These are phyloP conservation scores for Hymenotorrendiella dingleyae DNA, from an alignment of 2,329 filamentous ascomycete species.

Conservation along the genomic window DNA sequence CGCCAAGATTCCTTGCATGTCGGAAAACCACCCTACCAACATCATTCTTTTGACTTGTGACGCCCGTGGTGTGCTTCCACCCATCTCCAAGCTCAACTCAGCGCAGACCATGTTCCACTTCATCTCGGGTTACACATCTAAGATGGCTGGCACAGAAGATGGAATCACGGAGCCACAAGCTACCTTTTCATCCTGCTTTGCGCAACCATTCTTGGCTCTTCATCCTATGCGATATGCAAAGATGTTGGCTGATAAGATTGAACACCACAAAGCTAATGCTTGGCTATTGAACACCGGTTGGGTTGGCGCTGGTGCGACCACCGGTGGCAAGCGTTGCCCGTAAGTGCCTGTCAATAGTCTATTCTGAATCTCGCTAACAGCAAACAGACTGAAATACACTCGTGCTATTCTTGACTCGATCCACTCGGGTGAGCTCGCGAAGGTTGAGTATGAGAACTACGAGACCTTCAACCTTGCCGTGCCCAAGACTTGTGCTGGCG, in stretches of 20 bases:
- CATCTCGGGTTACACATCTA: constrained; percentile 99
- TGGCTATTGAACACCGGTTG: constrained; percentile 99
- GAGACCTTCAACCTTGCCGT: constrained; percentile 94
- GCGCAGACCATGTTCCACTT: constrained; percentile 99
- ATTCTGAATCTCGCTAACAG: constrained; percentile 10
- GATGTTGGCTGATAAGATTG: constrained; percentile 98
- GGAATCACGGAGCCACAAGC: constrained; percentile 95
- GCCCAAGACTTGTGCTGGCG: constrained; percentile 84
- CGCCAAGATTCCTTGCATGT: constrained; percentile 96
- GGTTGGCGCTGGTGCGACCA: constrained; percentile 86
- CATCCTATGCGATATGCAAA: constrained; percentile 98
- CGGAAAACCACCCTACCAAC: constrained; percentile 83
- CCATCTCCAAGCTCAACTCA: constrained; percentile 92
- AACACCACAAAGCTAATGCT: constrained; percentile 88
- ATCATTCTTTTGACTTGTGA: constrained; percentile 98
- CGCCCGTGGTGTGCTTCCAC: constrained; percentile 91
- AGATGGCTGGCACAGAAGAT: constrained; percentile 99
- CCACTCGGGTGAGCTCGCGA: constrained; percentile 91
- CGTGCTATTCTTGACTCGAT: constrained; percentile 97
- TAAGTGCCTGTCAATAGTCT: constrained; percentile 18
- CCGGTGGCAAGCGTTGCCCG: constrained; percentile 93
- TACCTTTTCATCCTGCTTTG: constrained; percentile 98
- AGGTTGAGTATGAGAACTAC: constrained; percentile 90
- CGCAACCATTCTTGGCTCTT: constrained; percentile 95
- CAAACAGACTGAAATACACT: constrained; percentile 75